Evolutionary conservation across 208 protist genomes (phyloP), one percentile per base, ranked within the genome.

Genomic region (Leishmania gerbilli): DNA sequence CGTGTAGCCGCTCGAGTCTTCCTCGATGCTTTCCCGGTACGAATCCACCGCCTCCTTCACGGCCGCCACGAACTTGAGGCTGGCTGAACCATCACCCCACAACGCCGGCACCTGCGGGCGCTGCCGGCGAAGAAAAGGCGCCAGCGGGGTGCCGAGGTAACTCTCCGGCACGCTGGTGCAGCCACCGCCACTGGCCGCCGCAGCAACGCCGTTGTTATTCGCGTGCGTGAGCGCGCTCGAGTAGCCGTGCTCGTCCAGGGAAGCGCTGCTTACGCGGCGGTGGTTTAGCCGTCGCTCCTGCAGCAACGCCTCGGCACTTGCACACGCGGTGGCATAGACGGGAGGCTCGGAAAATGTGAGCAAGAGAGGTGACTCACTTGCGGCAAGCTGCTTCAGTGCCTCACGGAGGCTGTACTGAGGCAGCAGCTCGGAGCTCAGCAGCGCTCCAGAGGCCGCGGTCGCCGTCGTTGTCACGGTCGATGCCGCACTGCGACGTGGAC

Each of bases 1-100:
- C n/a, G 81, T 80, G 79, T 85, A 83, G 31, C 80, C 83, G 69
- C 79, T 83, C 11, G 81, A 24, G 68, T 88, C 81, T 34, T 83
- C 79, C 47, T 84, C 80, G 62, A 81, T 75, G 62, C 76, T 85
- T 51, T 65, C 56, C 45, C 87, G 79, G 79, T 91, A 91, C 34
- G 69, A 72, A 64, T 84, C 74, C 21, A 91, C 78, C 5, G 81
- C 83, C 51, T 89, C 86, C 65, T 80, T 81, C 24, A 89, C 83
- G 31, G 82, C 74, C 4, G 85, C 84, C n/a, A 91, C 80, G 71
- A 86, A 87, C 71, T 85, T 79, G 42, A 91, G 68, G 37, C 81
- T 85, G 11, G 80, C 60, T 15, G 80, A 88, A 24, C 86, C 86
- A 58, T 88, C 83, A 40, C 84, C 86, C 88, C 88, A 91, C 74